Evolutionary conservation across 1,139 yeast genomes (phyloP), one percentile per base, ranked within the genome.

Genomic region (Kodamaea derodonti): DNA sequence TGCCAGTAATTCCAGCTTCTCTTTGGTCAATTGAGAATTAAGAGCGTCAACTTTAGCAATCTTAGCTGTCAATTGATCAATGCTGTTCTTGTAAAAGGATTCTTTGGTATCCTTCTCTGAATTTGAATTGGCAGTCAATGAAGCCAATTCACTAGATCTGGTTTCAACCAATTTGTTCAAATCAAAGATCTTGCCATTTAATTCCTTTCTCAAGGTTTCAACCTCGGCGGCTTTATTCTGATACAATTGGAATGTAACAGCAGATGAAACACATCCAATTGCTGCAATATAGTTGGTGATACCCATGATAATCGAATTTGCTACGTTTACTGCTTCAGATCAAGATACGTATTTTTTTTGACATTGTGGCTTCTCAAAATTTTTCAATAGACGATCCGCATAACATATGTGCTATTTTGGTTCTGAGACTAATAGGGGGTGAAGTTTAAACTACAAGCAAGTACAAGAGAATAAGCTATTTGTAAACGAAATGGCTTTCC

Each of bases 231-330:
- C 43, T 38, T 58, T 61, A 24, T 51, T 37, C 35, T 54, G 56
- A 41, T 52, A 56, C 34, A 60, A 40, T 33, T 56, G 56, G 39
- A 45, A 54, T n/a, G 55, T 42, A 5, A 56, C 37, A 1, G 54
- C 60, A 2, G 56, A 40, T 5, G 58, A 49, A 25, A 58, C 31
- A 29, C 59, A 48, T n/a, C 62, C 61, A 13, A 47, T 41, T 3
- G 52, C 52, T 4, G 62, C 53, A 22, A 56, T 34, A 30, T 47
- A 48, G 35, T 39, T 41, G 22, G 46, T 40, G 15, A 47, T 31
- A 30, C 41, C 45, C 52, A 48, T 48, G 22, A 18, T 18, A 7
- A 18, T 18, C 6, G 22, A 7, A 18, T 18, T 18, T n/a, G n/a
- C n/a, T n/a, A n/a, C n/a, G n/a, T n/a, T n/a, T n/a, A n/a, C n/a